Conservation (phyloP, 2,329 filamentous ascomycete genomes). For the Magnaporthales sp. region DNA sequence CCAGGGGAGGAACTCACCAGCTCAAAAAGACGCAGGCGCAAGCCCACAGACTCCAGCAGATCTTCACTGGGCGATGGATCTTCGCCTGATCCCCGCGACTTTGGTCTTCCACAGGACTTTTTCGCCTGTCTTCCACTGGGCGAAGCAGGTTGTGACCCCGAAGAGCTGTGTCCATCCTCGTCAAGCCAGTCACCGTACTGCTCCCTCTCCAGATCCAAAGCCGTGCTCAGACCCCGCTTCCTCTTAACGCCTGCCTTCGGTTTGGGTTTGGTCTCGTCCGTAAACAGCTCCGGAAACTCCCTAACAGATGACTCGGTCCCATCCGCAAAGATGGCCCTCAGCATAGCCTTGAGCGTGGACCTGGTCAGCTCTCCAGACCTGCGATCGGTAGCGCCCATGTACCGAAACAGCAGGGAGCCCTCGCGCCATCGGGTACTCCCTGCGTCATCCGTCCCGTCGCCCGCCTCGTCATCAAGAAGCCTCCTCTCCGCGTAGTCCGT, state of each 20-base stretch:
- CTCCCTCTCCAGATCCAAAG: constrained; percentile 49
- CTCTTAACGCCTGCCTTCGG: constrained; percentile 37
- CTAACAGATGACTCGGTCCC: constrained; percentile 43
- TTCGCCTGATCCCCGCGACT: constrained; percentile 14
- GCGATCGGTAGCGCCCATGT: constrained; percentile 27
- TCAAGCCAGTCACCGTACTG: constrained; percentile 54
- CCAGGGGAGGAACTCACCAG: constrained; percentile 29
- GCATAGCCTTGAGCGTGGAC: constrained; percentile 38
- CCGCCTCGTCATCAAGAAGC: constrained; percentile 32
- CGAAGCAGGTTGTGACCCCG: neutral
- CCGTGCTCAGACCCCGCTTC: constrained; percentile 28
- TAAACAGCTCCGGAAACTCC: constrained; percentile 59
- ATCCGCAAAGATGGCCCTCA: constrained; percentile 60
- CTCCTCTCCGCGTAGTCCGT: constrained; percentile 56
- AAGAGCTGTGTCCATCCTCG: constrained; percentile 32
- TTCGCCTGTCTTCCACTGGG: neutral
- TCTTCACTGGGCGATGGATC: constrained; percentile 3
- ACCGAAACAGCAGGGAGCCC: constrained; percentile 52
- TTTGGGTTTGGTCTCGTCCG: constrained; percentile 48
- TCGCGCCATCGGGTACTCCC: neutral
- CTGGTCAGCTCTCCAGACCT: neutral
- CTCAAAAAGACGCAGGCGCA: constrained; percentile 56
- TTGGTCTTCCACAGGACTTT: constrained; percentile 17
- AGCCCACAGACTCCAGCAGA: constrained; percentile 44
- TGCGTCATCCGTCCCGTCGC: constrained; percentile 11